Evolutionary conservation across 495 filamentous ascomycete genomes (phyloP).

Genomic region (Penicillium salamii): DNA sequence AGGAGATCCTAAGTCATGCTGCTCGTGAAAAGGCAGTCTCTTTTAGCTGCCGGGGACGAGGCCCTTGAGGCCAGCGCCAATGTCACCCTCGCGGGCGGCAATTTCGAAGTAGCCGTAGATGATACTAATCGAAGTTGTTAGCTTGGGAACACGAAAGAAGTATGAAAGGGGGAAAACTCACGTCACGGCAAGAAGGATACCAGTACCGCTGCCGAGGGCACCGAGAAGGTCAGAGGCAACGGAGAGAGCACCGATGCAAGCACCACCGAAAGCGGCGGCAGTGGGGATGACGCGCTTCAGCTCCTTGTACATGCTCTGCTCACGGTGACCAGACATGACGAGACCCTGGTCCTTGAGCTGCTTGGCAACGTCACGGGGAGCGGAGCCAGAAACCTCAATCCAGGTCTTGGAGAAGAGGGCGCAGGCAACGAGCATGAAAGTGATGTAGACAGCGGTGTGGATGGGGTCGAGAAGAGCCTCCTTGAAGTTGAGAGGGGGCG

Average conservation of each 20-base stretch:
- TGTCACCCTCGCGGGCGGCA: slow-evolving; percentile 95
- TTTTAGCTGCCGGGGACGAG: slow-evolving; percentile 62
- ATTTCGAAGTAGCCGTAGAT: slow-evolving; percentile 99
- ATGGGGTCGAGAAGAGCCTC: slow-evolving; percentile 94
- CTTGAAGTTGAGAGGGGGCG: slow-evolving; percentile 93
- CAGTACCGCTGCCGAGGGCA: slow-evolving; percentile 93
- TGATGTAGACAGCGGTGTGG: slow-evolving; percentile 92
- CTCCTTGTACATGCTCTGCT: slow-evolving; percentile 99
- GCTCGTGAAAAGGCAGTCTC: slow-evolving; percentile 31
- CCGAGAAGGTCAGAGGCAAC: slow-evolving; percentile 94
- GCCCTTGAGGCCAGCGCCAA: slow-evolving; percentile 80
- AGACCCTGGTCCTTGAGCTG: slow-evolving; percentile 99
- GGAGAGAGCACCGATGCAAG: slow-evolving; percentile 96
- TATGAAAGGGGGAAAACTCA: slow-evolving; percentile 52
- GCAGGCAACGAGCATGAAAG: slow-evolving; percentile 95
- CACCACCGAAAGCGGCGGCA: slow-evolving; percentile 96
- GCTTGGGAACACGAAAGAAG: slow-evolving; percentile 6
- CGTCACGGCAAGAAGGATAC: slow-evolving; percentile 98
- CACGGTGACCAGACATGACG: slow-evolving; percentile 98
- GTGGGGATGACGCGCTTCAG: slow-evolving; percentile 98
- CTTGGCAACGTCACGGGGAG: slow-evolving; percentile 97
- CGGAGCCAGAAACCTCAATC: slow-evolving; percentile 98
- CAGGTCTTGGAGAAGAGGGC: slow-evolving; percentile 99
- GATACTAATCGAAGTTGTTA: slow-evolving; percentile 56
- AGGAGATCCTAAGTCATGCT: slow-evolving; percentile 30